A percentile compares a stretch with the other conserved stretches of the same genome.
These are phyloP conservation scores for Vigna unguiculata DNA, from an alignment of 306 rosid genomes.

Conservation along the genomic window DNA sequence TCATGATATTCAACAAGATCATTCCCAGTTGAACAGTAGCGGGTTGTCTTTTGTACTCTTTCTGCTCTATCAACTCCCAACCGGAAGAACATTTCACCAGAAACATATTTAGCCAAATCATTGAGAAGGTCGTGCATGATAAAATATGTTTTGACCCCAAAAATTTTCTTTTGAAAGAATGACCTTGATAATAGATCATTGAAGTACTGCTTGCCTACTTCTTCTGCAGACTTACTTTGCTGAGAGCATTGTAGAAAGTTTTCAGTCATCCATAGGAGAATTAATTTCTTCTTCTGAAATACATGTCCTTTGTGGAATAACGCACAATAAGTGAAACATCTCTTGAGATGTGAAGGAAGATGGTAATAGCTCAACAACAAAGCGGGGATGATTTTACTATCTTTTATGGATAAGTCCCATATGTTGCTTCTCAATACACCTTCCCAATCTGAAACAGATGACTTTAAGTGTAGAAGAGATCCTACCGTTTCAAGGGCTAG, in stretches of 20 bases:
- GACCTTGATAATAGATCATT: background rate
- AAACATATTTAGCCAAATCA: background rate
- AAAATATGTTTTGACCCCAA: background rate
- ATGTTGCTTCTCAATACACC: background rate
- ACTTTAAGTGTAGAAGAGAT: background rate
- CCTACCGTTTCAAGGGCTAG: background rate
- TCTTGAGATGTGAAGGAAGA: slow-evolving; percentile 13
- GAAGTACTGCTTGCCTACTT: background rate
- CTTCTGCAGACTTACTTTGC: background rate
- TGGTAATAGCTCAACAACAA: background rate
- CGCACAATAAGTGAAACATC: background rate
- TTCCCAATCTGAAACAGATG: background rate
- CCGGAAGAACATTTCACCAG: background rate
- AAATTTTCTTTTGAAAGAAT: background rate
- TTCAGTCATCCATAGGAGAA: background rate
- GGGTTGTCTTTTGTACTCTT: background rate
- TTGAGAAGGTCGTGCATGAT: slow-evolving; percentile 12
- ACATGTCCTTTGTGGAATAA: background rate
- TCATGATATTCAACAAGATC: too few relatives aligned
- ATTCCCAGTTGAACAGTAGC: background rate
- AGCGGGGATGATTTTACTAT: background rate
- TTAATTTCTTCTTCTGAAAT: background rate
- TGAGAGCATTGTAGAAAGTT: background rate
- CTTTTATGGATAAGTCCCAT: background rate
- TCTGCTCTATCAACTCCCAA: too few relatives aligned